A percentile compares a stretch with the other conserved stretches of the same genome.
Evolutionary conservation across 371 early-diverging fungal genomes (phyloP).

Genomic region (Coemansia sp.): DNA sequence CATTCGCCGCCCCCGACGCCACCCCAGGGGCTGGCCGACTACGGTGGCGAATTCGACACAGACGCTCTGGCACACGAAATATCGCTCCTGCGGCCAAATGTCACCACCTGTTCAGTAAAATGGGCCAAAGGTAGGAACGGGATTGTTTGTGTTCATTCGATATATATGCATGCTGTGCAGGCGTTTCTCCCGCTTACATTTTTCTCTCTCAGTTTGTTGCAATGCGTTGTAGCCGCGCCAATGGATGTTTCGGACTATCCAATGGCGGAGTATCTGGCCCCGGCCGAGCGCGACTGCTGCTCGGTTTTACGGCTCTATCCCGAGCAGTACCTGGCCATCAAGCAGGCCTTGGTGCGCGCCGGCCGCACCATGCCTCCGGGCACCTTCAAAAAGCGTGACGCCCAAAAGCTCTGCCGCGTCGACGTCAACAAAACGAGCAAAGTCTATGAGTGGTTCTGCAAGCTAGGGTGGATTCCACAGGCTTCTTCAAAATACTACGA

Average conservation of each 20-base stretch:
- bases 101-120: conserved; percentile 31
- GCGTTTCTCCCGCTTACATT: too few relatives aligned
- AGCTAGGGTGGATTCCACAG: conserved; percentile 41
- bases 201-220: too few relatives aligned
- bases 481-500: conserved; percentile 11
- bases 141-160: background rate
- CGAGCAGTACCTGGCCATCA: conserved; percentile 67
- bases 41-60: conserved; percentile 3
- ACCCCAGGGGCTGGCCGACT: background rate
- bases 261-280: conserved; percentile 50
- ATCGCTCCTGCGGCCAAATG: conserved; percentile 18
- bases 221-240: conserved; percentile 3
- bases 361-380: conserved; percentile 34
- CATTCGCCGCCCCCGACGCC: conserved; percentile 5
- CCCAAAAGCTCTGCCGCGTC: conserved; percentile 50
- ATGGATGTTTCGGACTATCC: conserved; percentile 34
- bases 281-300: conserved; percentile 52
- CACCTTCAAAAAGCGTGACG: conserved; percentile 50
- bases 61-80: conserved; percentile 38
- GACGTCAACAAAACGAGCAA: conserved; percentile 60
- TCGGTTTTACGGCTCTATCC: background rate
- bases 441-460: conserved; percentile 44
- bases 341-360: conserved; percentile 58
- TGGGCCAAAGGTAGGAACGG: conserved; percentile 41
- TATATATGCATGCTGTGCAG: conserved; percentile 13